Conservation (phyloP, 805 yeast species). For the Clavispora santaluciae region DNA sequence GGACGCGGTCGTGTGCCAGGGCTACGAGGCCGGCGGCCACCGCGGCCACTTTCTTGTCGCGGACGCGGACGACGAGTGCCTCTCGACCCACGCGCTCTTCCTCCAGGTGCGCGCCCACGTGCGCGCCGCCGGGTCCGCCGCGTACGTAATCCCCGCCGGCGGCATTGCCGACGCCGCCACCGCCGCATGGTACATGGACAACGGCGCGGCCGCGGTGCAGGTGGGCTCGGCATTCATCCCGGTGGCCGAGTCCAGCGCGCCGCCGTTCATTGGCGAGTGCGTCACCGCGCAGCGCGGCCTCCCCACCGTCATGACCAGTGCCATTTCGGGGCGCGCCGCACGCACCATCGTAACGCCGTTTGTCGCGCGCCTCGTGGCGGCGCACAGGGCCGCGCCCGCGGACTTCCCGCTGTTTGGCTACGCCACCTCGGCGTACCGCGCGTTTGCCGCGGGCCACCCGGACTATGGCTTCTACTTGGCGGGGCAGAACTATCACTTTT, state of each 20-base stretch:
- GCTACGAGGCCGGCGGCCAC: slow-evolving; percentile 65
- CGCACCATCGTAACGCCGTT: slow-evolving; percentile 35
- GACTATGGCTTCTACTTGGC: slow-evolving; percentile 31
- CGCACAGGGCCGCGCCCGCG: slow-evolving; percentile 1
- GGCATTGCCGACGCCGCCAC: slow-evolving; percentile 39
- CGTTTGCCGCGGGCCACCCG: slow-evolving; percentile 12
- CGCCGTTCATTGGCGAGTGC: slow-evolving; percentile 14
- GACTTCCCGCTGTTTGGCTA: slow-evolving; percentile 34
- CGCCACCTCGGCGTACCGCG: slow-evolving; percentile 29
- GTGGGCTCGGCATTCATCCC: slow-evolving; percentile 50
- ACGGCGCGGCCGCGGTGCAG: slow-evolving; percentile 51
- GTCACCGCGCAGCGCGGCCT: slow-evolving; percentile 4
- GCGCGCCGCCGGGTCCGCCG: neutral
- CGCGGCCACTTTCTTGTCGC: slow-evolving; percentile 42
- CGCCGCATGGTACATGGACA: slow-evolving; percentile 24
- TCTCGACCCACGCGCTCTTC: slow-evolving; percentile 32
- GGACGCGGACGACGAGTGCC: slow-evolving; percentile 25
- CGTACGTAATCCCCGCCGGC: slow-evolving; percentile 45
- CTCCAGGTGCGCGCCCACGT: slow-evolving; percentile 20
- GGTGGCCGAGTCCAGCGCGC: slow-evolving; percentile 25
- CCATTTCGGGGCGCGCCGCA: slow-evolving; percentile 37
- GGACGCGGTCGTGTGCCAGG: slow-evolving; percentile 52
- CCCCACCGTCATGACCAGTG: slow-evolving; percentile 28
- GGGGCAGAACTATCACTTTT: slow-evolving; percentile 28
- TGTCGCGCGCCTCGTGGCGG: slow-evolving; percentile 17